These are phyloP conservation scores for Lactuca saligna DNA, from an alignment of 129 eudicot species.

Conservation along the genomic window DNA sequence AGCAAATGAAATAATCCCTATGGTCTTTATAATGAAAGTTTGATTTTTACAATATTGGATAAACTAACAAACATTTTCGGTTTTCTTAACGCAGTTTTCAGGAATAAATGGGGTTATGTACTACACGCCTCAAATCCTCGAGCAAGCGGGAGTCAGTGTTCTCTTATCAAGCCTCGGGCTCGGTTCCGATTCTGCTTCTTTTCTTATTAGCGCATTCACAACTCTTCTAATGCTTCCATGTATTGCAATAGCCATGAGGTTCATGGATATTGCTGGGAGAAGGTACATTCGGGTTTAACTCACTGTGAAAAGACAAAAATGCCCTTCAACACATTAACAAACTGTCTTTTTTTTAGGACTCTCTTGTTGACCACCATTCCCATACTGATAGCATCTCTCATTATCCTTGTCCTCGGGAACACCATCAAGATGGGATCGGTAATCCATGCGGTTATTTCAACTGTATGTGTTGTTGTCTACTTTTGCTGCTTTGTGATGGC, in stretches of 20 bases:
- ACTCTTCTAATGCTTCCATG: constrained; percentile 73
- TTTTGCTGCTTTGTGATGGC: constrained; percentile 75
- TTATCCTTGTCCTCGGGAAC: constrained; percentile 53
- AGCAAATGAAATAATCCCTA: not conserved
- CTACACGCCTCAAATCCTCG: constrained; percentile 81
- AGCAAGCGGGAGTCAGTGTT: constrained; percentile 75
- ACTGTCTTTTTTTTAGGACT: constrained; percentile 35
- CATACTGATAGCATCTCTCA: constrained; percentile 51
- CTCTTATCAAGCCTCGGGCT: constrained; percentile 69
- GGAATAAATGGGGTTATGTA: constrained; percentile 82
- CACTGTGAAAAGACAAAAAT: not conserved
- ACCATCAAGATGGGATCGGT: constrained; percentile 43
- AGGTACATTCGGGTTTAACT: constrained; percentile 37
- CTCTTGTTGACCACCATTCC: constrained; percentile 66
- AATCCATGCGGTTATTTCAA: constrained; percentile 60
- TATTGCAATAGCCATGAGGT: constrained; percentile 67
- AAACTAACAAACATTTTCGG: not conserved
- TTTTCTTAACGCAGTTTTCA: constrained; percentile 48
- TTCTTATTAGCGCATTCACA: constrained; percentile 67
- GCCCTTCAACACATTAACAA: not conserved
- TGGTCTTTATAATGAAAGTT: not conserved
- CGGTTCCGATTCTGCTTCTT: constrained; percentile 67
- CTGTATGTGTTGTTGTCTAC: constrained; percentile 58
- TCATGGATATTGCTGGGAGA: constrained; percentile 73
- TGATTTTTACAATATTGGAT: not conserved